A percentile compares a stretch with the other conserved stretches of the same genome.
Evolutionary conservation across 495 filamentous ascomycete species (phyloP).

Genomic region (Lichina pygmaea): DNA sequence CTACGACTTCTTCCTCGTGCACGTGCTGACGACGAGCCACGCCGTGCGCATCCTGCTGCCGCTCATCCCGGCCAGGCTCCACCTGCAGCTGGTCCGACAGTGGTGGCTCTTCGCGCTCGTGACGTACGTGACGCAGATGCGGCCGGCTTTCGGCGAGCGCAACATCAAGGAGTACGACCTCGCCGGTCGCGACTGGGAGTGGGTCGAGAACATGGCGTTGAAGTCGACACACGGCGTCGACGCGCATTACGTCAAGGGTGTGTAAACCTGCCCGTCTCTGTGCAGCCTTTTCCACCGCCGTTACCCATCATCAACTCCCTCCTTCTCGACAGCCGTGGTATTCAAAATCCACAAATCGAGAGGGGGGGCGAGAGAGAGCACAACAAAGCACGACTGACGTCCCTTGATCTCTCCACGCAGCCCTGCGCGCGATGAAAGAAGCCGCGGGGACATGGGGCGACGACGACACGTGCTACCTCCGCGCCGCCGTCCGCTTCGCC

Average conservation of each 20-base stretch:
- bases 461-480: constrained; percentile 44
- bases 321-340: not conserved
- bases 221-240: constrained; percentile 37
- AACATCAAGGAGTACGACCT: constrained; percentile 31
- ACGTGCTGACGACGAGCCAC: constrained; percentile 61
- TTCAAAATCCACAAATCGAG: too few species aligned
- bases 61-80: constrained; percentile 41
- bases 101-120: constrained; percentile 72
- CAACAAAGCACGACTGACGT: not conserved
- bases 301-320: not conserved
- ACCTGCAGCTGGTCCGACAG: constrained; percentile 43
- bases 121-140: constrained; percentile 46
- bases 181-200: constrained; percentile 44
- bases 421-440: constrained; percentile 44
- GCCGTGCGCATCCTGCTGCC: constrained; percentile 70
- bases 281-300: too few species aligned
- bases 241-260: constrained; percentile 58
- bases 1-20: constrained; percentile 71
- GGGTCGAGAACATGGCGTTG: constrained; percentile 39
- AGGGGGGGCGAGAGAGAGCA: too few species aligned
- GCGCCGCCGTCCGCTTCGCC: constrained; percentile 52
- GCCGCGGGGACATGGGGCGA: constrained; percentile 65
- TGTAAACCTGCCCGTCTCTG: constrained; percentile 2
- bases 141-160: constrained; percentile 38
- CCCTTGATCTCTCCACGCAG: constrained; percentile 12